Percentiles rank a stretch among this genome's conserved stretches.
These are phyloP conservation scores for Huntiella moniliformis DNA, from an alignment of 2,329 filamentous ascomycete species.

Conservation along the genomic window DNA sequence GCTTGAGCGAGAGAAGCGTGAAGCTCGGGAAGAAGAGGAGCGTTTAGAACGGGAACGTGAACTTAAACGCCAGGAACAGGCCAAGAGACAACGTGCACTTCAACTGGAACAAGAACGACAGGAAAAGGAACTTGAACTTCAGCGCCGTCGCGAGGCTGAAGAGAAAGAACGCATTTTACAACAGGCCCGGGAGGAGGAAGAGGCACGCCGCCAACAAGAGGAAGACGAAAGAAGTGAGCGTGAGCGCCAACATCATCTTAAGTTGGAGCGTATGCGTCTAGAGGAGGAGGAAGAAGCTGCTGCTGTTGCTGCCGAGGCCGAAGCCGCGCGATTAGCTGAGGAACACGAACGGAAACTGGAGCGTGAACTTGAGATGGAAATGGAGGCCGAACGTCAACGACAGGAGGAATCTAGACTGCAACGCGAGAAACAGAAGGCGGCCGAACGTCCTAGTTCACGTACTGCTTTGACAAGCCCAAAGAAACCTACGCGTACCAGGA, in stretches of 20 bases:
- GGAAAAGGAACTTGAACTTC: slow-evolving; percentile 1
- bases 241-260: background rate
- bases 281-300: no score
- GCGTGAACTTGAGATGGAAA: slow-evolving; percentile 3
- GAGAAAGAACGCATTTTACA: background rate
- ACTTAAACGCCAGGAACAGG: slow-evolving; percentile 13
- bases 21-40: slow-evolving; percentile 12
- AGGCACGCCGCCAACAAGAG: background rate
- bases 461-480: slow-evolving; percentile 9
- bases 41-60: slow-evolving; percentile 1
- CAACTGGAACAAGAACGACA: slow-evolving; percentile 3
- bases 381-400: slow-evolving; percentile 3
- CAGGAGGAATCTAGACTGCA: background rate
- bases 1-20: slow-evolving; percentile 10
- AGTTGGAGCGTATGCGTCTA: no score
- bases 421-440: slow-evolving; percentile 2
- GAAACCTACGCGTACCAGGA: slow-evolving; percentile 26
- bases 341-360: slow-evolving; percentile 3
- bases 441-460: slow-evolving; percentile 8
- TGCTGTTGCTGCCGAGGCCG: background rate
- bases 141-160: background rate
- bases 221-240: background rate
- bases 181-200: slow-evolving; percentile 1
- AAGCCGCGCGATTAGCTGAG: background rate
- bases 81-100: slow-evolving; percentile 8